Evolutionary conservation across 495 filamentous ascomycete genomes (phyloP).

Genomic region (Aspergillus cristatus): DNA sequence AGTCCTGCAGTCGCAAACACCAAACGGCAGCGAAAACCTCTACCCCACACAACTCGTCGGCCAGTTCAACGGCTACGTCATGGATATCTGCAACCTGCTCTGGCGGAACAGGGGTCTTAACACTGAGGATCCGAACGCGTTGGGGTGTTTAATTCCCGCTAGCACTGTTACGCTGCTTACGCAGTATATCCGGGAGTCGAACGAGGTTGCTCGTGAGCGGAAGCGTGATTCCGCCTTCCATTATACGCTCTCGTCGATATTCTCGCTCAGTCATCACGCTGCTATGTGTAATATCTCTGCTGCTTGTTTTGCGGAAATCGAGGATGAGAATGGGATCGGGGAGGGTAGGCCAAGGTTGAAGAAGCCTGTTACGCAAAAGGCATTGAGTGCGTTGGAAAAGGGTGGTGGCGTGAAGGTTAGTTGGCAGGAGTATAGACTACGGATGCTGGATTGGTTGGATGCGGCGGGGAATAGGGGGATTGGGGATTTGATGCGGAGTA

Average conservation of each 20-base stretch:
- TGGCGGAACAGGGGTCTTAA: conserved; percentile 75
- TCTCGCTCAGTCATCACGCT: conserved; percentile 62
- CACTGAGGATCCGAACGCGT: conserved; percentile 55
- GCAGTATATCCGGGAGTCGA: conserved; percentile 32
- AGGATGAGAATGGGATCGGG: conserved; percentile 49
- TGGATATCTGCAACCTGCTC: conserved; percentile 81
- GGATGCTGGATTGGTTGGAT: conserved; percentile 66
- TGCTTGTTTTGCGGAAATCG: conserved; percentile 49
- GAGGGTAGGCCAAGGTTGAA: conserved; percentile 47
- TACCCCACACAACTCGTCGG: conserved; percentile 45
- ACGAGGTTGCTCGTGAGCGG: conserved; percentile 23
- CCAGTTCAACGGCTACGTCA: conserved; percentile 76
- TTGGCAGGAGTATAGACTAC: conserved; percentile 67
- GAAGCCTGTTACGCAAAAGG: conserved; percentile 68
- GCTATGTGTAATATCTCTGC: conserved; percentile 58
- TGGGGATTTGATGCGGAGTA: conserved; percentile 67
- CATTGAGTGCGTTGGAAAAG: conserved; percentile 50
- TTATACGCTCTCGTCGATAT: conserved; percentile 45
- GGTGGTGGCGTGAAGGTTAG: conserved; percentile 60
- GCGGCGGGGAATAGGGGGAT: conserved; percentile 56
- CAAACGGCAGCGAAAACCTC: conserved; percentile 29
- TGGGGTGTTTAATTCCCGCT: conserved; percentile 57
- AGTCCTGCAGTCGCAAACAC: conserved; percentile 17
- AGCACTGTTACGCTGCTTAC: conserved; percentile 40
- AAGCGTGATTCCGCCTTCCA: conserved; percentile 33